phyloP scores from a whole-genome alignment of 331 rosid species.

The Phaseolus coccineus region DNA sequence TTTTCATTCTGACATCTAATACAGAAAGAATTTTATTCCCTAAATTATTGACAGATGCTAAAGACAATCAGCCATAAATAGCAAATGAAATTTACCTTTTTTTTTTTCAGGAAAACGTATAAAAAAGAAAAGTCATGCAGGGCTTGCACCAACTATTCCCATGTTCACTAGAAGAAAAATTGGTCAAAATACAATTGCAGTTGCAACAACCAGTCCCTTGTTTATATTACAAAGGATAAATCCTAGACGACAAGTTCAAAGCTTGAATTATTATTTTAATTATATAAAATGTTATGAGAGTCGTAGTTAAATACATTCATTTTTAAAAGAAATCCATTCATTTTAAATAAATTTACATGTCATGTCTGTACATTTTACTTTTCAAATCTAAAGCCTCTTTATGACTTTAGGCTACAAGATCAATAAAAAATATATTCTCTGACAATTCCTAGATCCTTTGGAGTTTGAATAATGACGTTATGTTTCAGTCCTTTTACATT shows the following conservation, averaged over 20 bases:
- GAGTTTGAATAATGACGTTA: not conserved
- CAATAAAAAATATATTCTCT: conserved; percentile 10
- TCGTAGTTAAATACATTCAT: not conserved
- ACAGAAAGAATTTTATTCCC: conserved; percentile 5
- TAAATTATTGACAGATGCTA: not conserved
- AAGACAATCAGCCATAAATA: not conserved
- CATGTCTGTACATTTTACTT: not conserved
- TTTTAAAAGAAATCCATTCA: not conserved
- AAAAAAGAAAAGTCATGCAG: not conserved
- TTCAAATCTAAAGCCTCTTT: conserved; percentile 24
- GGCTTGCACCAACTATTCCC: not conserved
- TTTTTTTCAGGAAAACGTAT: not conserved
- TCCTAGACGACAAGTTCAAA: not conserved
- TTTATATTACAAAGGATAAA: not conserved
- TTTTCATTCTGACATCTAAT: not conserved
- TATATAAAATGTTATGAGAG: not conserved
- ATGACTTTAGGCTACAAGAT: not conserved
- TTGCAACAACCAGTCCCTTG: conserved; percentile 13
- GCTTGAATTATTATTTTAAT: not conserved
- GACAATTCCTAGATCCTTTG: conserved; percentile 15
- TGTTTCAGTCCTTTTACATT: conserved; percentile 13
- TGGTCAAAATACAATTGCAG: not conserved
- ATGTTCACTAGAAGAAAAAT: not conserved
- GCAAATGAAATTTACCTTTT: not conserved
- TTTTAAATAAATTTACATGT: not conserved